phyloP scores from a whole-genome alignment of 805 yeast species.

The Kazachstania bromeliacearum region DNA sequence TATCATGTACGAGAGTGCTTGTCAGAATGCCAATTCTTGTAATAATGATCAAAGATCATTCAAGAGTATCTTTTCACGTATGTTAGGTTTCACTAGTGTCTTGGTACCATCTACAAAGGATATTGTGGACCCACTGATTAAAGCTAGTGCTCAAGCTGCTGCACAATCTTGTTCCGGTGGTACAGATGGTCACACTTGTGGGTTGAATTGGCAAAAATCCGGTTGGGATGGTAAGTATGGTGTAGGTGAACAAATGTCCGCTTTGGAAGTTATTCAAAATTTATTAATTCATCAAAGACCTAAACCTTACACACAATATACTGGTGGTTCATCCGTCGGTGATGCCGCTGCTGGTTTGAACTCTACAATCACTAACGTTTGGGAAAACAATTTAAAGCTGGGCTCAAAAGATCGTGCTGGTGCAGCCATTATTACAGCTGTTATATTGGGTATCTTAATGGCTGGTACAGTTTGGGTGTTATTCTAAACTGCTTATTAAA shows the following conservation, averaged over 20 bases:
- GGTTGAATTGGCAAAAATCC: constrained; percentile 49
- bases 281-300: constrained; percentile 36
- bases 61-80: constrained; percentile 58
- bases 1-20: constrained; percentile 53
- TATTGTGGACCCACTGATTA: constrained; percentile 34
- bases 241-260: constrained; percentile 70
- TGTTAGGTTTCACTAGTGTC: constrained; percentile 48
- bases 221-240: constrained; percentile 63
- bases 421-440: constrained; percentile 79
- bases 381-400: constrained; percentile 35
- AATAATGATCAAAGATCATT: constrained; percentile 72
- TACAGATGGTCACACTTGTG: constrained; percentile 67
- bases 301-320: constrained; percentile 43
- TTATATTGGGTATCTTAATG: constrained; percentile 49
- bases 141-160: constrained; percentile 53
- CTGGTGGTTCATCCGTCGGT: constrained; percentile 50
- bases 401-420: constrained; percentile 70
- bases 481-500: constrained; percentile 27
- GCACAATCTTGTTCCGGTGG: constrained; percentile 70
- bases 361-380: constrained; percentile 32
- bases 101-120: constrained; percentile 43
- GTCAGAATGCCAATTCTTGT: constrained; percentile 43
- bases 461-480: constrained; percentile 79
- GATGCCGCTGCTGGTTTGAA: constrained; percentile 43
- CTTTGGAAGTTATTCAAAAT: constrained; percentile 53